These are phyloP conservation scores for Debaryomyces udenii DNA, from an alignment of 1,139 yeast genomes.

Conservation along the genomic window DNA sequence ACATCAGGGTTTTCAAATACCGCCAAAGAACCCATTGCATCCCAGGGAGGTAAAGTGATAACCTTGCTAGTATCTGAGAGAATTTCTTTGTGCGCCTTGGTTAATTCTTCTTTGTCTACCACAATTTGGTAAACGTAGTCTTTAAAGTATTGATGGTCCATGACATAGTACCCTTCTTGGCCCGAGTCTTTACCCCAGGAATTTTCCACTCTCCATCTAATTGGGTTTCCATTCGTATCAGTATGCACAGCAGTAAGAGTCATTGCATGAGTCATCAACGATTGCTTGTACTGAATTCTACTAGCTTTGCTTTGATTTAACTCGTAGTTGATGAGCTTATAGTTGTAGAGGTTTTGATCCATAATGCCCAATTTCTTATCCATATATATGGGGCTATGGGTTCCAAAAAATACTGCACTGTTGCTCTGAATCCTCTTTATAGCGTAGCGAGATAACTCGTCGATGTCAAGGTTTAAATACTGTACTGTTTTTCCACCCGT, in stretches of 20 bases:
- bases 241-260: slow-evolving; percentile 26
- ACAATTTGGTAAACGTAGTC: slow-evolving; percentile 23
- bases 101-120: slow-evolving; percentile 16
- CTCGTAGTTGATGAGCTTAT: slow-evolving; percentile 17
- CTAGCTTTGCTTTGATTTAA: slow-evolving; percentile 46
- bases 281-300: slow-evolving; percentile 57
- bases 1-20: slow-evolving; percentile 4
- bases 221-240: slow-evolving; percentile 18
- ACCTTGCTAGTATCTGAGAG: slow-evolving; percentile 11
- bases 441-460: slow-evolving; percentile 18
- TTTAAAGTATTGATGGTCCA: slow-evolving; percentile 24
- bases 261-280: slow-evolving; percentile 36
- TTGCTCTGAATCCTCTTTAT: slow-evolving; percentile 17
- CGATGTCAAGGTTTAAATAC: slow-evolving; percentile 20
- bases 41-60: slow-evolving; percentile 22
- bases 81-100: slow-evolving; percentile 14
- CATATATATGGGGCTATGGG: slow-evolving; percentile 23
- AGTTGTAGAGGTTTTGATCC: slow-evolving; percentile 20
- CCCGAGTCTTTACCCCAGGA: slow-evolving; percentile 24
- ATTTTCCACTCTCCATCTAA: slow-evolving; percentile 23
- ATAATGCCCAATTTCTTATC: slow-evolving; percentile 23
- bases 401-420: slow-evolving; percentile 21
- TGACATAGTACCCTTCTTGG: slow-evolving; percentile 22
- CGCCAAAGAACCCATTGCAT: slow-evolving; percentile 25
- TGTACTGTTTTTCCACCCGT: slow-evolving; percentile 19